Base-by-base conservation (phyloP, 352 stramenopile species). In the Phytopythium kandeliae region DNA sequence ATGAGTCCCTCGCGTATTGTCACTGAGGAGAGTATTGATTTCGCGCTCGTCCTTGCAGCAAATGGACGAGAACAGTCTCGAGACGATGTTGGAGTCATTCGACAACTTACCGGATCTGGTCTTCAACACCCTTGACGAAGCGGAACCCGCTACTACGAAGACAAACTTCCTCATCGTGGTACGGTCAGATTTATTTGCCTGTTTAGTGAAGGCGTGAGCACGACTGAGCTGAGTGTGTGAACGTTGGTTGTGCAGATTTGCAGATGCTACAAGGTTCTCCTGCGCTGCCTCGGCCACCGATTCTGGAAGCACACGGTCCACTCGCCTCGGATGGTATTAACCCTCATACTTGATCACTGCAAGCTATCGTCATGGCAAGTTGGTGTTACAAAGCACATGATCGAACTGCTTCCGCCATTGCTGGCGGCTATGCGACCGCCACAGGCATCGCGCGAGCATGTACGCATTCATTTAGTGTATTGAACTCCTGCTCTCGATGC, bases 221-320 rank as follows among this genome's bases (percentile, higher is more conserved):
- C 28, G 38, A 28, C 38, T 21, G 28, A 28, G 38, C 28, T 44
- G 28, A 28, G 12, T 38, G 15, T 2, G 17, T 1, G 34, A 21
- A 25, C 48, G 36, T 26, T 48, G 25, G 2, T 9, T 48, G 1
- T 55, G 12, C 41, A 95, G 84, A 84, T 95, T 31, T 75, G 63
- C 48, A 89, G 91, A 31, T 95, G 82, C 60, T 93, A 92, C 36
- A 58, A 64, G 12, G 80, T 84, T 52, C 65, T 95, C 30, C 47
- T 95, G 25, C 63, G 67, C 28, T 91, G 80, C 38, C 65, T 95
- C 42, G 76, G 74, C 0, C 74, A 92, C 58, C 83, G 78, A 1
- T 92, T 93, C 58, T 95, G 85, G 85, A 83, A 84, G 33, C 75
- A 92, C 57, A 86, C 79, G 7, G 74, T 83, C n/a, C 70, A 90